Evolutionary conservation across 2,329 filamentous ascomycete species (phyloP).

Genomic region (Pezicula neosporulosa): DNA sequence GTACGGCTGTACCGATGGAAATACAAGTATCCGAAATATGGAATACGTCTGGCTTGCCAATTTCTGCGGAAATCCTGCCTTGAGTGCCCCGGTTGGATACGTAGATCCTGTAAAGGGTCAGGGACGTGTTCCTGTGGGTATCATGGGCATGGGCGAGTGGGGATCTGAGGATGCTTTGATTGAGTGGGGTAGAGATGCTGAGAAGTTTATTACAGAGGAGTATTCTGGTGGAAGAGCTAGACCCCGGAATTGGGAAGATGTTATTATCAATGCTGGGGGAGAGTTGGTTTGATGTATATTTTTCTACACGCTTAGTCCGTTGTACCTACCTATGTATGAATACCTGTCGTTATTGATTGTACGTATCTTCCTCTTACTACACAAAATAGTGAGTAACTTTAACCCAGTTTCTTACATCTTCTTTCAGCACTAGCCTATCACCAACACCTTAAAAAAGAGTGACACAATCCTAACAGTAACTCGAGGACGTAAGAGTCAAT

Average conservation of each 20-base stretch:
- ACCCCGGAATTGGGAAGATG: constrained; percentile 56
- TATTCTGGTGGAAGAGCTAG: constrained; percentile 45
- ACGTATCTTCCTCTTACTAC: no score
- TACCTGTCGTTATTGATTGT: no score
- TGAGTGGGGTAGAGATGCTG: constrained; percentile 54
- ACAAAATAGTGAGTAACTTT: no score
- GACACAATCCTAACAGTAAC: no score
- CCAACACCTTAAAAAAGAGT: no score
- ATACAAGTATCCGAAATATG: constrained; percentile 74
- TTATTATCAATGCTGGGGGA: constrained; percentile 37
- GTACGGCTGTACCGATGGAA: constrained; percentile 75
- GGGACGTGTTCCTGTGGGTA: constrained; percentile 56
- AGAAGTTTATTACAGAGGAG: constrained; percentile 48
- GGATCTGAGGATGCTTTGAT: constrained; percentile 61
- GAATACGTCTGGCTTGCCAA: constrained; percentile 85
- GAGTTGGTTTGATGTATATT: no score
- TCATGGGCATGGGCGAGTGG: constrained; percentile 66
- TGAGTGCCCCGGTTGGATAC: constrained; percentile 75
- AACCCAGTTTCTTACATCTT: no score
- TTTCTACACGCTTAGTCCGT: no score
- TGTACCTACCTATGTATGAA: no score
- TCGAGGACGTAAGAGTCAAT: no score
- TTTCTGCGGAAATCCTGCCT: constrained; percentile 72
- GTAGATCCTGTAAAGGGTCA: constrained; percentile 36
- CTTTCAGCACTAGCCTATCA: no score